Evolutionary conservation across 306 rosid genomes (phyloP).

Genomic region (Pterocarpus macrocarpus): DNA sequence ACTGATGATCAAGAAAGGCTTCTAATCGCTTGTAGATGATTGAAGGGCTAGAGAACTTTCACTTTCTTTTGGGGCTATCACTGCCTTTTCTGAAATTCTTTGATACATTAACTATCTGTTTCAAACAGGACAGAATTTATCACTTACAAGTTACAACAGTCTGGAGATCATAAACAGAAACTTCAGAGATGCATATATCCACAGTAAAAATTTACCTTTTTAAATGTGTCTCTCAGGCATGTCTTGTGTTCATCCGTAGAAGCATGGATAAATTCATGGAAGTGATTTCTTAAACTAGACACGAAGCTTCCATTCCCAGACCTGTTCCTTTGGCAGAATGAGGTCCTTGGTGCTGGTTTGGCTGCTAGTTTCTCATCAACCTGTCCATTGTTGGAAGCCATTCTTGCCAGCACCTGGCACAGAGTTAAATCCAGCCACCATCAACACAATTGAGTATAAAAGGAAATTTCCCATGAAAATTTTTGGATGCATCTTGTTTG

Average conservation of each 20-base stretch:
- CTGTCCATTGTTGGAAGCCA: constrained; percentile 49
- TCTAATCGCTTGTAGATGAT: constrained; percentile 48
- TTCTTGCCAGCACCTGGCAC: constrained; percentile 42
- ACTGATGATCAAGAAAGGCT: constrained; percentile 34
- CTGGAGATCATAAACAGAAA: neutral
- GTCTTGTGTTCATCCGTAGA: constrained; percentile 65
- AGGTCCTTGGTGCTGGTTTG: constrained; percentile 35
- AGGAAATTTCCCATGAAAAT: neutral
- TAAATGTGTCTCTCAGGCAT: constrained; percentile 64
- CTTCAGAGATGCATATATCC: constrained; percentile 1
- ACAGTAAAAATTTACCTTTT: constrained; percentile 49
- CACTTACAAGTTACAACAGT: neutral
- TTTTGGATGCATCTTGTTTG: neutral
- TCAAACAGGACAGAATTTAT: constrained; percentile 36
- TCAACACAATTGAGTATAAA: neutral
- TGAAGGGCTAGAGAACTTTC: constrained; percentile 49
- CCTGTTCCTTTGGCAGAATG: constrained; percentile 68
- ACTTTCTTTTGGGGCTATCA: constrained; percentile 39
- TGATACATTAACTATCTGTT: constrained; percentile 58
- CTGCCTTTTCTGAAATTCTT: constrained; percentile 43
- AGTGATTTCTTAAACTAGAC: constrained; percentile 59
- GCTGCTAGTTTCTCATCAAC: constrained; percentile 37
- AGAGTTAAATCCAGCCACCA: constrained; percentile 29
- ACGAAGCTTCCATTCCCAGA: constrained; percentile 68
- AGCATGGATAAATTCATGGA: constrained; percentile 67